Conservation (phyloP, 176 grass and related monocot species). For the Musa schizocarpa region DNA sequence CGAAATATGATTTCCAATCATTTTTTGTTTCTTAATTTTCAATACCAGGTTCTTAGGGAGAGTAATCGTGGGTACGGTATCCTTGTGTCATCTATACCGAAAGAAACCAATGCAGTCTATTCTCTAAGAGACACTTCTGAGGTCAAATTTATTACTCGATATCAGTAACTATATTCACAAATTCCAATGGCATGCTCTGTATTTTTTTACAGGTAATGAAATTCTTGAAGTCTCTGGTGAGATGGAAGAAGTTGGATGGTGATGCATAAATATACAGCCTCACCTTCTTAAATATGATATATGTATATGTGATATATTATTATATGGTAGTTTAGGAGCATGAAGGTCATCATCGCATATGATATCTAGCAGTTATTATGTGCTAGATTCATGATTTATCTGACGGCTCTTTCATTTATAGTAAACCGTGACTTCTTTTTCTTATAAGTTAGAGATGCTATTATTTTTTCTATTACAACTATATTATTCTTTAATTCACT, state of each 20-base stretch:
- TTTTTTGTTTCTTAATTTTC: neutral
- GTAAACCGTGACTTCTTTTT: neutral
- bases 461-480: too few relatives aligned
- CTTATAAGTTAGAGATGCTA: too few relatives aligned
- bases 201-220: conserved; percentile 45
- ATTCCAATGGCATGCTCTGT: neutral
- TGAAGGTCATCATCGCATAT: neutral
- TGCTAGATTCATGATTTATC: neutral
- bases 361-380: neutral
- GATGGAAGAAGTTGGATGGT: conserved; percentile 39
- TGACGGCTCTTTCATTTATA: neutral
- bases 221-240: conserved; percentile 60
- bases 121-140: conserved; percentile 85
- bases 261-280: neutral
- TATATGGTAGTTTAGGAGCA: neutral
- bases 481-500: too few relatives aligned
- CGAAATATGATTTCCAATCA: neutral
- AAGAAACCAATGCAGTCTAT: conserved; percentile 70
- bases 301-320: neutral
- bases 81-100: conserved; percentile 64
- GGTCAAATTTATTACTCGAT: conserved; percentile 16
- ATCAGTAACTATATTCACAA: neutral
- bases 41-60: conserved; percentile 47
- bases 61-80: conserved; percentile 59
- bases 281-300: neutral